Evolutionary conservation across 768 basidiomycete species (phyloP), one percentile per base, ranked within the genome.

Genomic region (Lactarius vividus): DNA sequence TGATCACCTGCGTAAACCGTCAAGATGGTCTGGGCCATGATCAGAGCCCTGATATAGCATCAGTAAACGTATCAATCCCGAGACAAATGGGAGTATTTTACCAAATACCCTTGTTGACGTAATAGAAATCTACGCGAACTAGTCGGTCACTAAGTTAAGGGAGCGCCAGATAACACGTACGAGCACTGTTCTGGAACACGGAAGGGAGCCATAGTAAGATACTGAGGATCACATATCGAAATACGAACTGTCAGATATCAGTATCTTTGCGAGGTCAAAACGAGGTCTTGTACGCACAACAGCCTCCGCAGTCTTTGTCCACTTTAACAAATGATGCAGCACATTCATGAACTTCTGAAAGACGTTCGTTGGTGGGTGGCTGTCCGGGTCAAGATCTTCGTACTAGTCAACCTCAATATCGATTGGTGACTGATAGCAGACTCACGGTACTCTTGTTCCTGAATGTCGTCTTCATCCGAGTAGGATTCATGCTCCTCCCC

Each of bases 1-100:
- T 87, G 86, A 71, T 87, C 85, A 16, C 84, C 83, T 11, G 81
- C 79, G 70, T 81, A 86, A 37, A 86, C 79, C 52, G 82, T 83
- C 59, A 86, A 62, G 20, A 81, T 84, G 0, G 82, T 85, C 71
- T 87, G 86, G 0, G 83, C 81, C 82, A 85, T 86, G 71, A 86
- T 85, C 57, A 86, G 71, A 7, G 83, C 82, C 84, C 83, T 79
- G 42, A 23, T 26, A 4, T 26, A 33, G 13, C 29, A 20, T 44
- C 23, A 33, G 18, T 60, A 42, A 42, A 33, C 35, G 66, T 42
- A 57, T 33, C 56, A 2, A 16, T 16, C 13, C 44, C 37, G 28
- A 20, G 23, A 5, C 2, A 0, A 44, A 1, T 55, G 3, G 13
- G 29, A 6, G 8, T 4, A 18, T 61, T 75, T 57, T 55, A 80